Conservation (phyloP, 2,329 filamentous ascomycete genomes). For the Colletotrichum sp. region DNA sequence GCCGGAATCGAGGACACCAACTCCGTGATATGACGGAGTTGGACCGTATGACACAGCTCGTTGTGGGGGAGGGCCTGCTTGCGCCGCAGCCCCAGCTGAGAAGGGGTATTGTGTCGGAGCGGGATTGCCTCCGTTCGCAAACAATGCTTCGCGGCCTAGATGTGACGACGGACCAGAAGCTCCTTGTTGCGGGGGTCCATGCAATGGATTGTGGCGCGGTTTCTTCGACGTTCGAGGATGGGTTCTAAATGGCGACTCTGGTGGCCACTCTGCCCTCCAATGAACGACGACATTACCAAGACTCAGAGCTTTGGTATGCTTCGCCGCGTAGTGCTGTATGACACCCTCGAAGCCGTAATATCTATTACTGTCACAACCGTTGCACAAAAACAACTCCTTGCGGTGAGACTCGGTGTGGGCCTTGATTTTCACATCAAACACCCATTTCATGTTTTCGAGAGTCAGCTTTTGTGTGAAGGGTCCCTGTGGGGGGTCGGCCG, state of each 20-base stretch:
- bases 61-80: neutral
- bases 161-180: neutral
- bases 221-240: conserved; percentile 50
- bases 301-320: conserved; percentile 76
- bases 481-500: conserved; percentile 54
- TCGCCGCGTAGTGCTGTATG: conserved; percentile 83
- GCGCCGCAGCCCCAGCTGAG: neutral
- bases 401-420: conserved; percentile 68
- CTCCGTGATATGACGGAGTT: neutral
- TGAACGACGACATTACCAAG: conserved; percentile 74
- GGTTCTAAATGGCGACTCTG: conserved; percentile 72
- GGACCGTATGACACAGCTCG: neutral
- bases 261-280: conserved; percentile 84
- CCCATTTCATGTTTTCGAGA: conserved; percentile 86
- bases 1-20: neutral
- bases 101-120: neutral
- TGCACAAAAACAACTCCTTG: conserved; percentile 79
- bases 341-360: conserved; percentile 79
- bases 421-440: conserved; percentile 80
- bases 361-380: conserved; percentile 70
- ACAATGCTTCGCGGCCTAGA: neutral
- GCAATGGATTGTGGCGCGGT: neutral
- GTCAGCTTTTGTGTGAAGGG: conserved; percentile 68
- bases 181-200: conserved; percentile 1
- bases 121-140: neutral